Base-by-base conservation (phyloP, 2,329 filamentous ascomycete species). In the Pezicula radicicola region DNA sequence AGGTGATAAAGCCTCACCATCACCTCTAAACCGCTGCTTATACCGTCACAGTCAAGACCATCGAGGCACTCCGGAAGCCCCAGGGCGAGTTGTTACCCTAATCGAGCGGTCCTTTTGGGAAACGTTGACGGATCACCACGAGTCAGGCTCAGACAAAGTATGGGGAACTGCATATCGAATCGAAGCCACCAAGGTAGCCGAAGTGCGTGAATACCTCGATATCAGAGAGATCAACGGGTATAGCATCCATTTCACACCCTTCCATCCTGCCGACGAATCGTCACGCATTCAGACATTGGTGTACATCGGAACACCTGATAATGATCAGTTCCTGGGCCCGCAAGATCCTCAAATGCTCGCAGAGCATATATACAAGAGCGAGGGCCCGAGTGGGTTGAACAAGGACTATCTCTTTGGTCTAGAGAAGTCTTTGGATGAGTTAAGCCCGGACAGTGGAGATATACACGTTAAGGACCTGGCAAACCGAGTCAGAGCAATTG, bases 191-290 rank as follows among this genome's bases (percentile, higher is more conserved):
- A 80, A 85, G 59, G 91, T 95, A 19, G 79, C 84, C 54, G 87
- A 93, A 72, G 93, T 97, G 4, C 87, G 89, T 60, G 80, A 85
- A 53, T 97, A 97, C 68, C 88, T 99, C 45, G 92, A 97, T 70
- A 93, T 97, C 59, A 87, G 94, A 43, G 94, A 99, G 72, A 96
- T 97, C 66, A 96, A 97, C 72, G 94, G 94, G 25, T 99, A 99
- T 72, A 89, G 86, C 49, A 95, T 96, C 60, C 92, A 97, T 71
- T 90, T 91, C 70, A 90, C 91, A 27, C 84, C 88, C 0, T 97
- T 97, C 69, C 77, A 92, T 62, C 84, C 70, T n/a, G 66, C 70
- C 40, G 69, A 74, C 56, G 65, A 65, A 25, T 64, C 67, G 13
- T 51, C 65, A 4, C 60, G 70, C 18, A 78, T 83, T 62, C 70